Evolutionary conservation across 2,329 filamentous ascomycete genomes (phyloP), one percentile per base, ranked within the genome.

Genomic region (Mollisiaceae sp.): DNA sequence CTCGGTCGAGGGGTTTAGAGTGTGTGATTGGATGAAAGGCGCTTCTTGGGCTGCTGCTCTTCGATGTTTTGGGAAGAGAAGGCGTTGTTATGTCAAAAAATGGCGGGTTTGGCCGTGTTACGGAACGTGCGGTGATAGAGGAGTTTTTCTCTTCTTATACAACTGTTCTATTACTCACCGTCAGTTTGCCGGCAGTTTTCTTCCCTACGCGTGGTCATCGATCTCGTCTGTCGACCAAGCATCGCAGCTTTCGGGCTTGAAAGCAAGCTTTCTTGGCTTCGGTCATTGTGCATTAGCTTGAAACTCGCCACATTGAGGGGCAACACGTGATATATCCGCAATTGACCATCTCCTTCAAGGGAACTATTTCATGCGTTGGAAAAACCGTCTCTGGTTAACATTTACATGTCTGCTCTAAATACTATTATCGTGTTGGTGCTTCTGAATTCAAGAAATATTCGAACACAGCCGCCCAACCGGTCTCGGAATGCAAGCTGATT

Each of bases 161-260:
- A 35, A 5, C 15, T 27, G 11, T 54, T 27, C 12, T 54, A 32
- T 54, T 54, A 24, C 50, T 54, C 50, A 32, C 50, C 50, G 50
- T 35, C 12, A 18, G 6, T 54, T 54, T 50, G n/a, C 45, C 50
- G 50, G 50, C 24, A 32, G 50, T 54, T n/a, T 14, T 54, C 15
- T 32, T 9, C 14, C 24, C 11, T 47, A 24, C 50, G 50, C 50
- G 50, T 54, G 50, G 24, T 11, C 50, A 54, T 32, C 8, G 12
- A 20, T 32, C 50, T 54, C 50, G 50, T 35, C 50, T 54, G 50
- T 54, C 18, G 50, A 54, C 50, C 50, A 54, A 54, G 32, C 11
- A 54, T 54, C 50, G 24, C 32, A 24, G 24, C 24, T 15, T 32
- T 22, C 27, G 45, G 45, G 45, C 45, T 24, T 24, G 45, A 50